Percentiles rank a stretch among this genome's conserved stretches.
Conservation (phyloP, 805 yeast species). For the Huiozyma sinensis region DNA sequence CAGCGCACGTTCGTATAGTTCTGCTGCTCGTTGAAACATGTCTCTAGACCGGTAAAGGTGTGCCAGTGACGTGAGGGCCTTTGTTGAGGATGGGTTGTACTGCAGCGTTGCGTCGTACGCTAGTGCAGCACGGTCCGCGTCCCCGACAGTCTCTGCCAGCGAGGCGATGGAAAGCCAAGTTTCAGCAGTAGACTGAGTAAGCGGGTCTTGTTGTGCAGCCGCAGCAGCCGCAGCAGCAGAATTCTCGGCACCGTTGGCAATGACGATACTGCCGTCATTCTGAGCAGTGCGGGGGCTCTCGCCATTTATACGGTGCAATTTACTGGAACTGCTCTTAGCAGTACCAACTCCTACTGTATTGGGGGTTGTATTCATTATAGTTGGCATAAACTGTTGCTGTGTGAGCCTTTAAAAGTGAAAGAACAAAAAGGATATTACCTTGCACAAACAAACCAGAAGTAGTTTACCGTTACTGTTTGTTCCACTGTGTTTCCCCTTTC, state of each 20-base stretch:
- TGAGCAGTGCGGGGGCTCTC: too few relatives aligned
- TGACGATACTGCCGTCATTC: too few relatives aligned
- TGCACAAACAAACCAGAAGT: too few relatives aligned
- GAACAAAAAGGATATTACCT: too few relatives aligned
- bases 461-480: too few relatives aligned
- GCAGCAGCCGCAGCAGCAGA: not conserved
- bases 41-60: slow-evolving; percentile 82
- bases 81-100: slow-evolving; percentile 76
- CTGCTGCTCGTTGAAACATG: slow-evolving; percentile 89
- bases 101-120: slow-evolving; percentile 83
- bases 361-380: too few relatives aligned
- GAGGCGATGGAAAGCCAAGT: slow-evolving; percentile 88
- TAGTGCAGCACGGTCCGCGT: slow-evolving; percentile 77
- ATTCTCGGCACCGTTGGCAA: not conserved
- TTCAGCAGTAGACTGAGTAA: slow-evolving; percentile 51
- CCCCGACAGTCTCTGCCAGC: slow-evolving; percentile 81
- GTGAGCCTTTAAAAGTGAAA: too few relatives aligned
- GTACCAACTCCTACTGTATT: too few relatives aligned
- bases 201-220: slow-evolving; percentile 22
- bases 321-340: too few relatives aligned
- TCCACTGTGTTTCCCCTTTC: too few relatives aligned
- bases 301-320: too few relatives aligned
- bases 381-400: too few relatives aligned
- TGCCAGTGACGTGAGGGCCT: slow-evolving; percentile 76
- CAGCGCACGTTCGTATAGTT: slow-evolving; percentile 79